phyloP scores from a whole-genome alignment of 2,329 filamentous ascomycete species.

The Penicillium sp. region DNA sequence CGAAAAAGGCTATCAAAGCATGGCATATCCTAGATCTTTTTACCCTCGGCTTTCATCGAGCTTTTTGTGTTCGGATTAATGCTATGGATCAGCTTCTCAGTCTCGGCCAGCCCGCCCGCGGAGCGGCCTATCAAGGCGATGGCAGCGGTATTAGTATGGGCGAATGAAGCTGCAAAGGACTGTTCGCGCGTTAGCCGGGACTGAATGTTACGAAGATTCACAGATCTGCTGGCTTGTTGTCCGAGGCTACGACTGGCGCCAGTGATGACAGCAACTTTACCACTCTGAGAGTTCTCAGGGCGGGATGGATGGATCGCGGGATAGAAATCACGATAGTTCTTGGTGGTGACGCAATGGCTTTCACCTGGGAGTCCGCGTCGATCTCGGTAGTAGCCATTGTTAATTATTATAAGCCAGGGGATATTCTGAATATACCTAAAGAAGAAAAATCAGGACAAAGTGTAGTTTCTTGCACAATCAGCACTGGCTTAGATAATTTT shows the following conservation, averaged over 20 bases:
- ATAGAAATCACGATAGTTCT: constrained; percentile 39
- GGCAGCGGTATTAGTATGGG: constrained; percentile 34
- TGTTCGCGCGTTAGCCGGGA: constrained; percentile 8
- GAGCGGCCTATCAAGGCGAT: constrained; percentile 25
- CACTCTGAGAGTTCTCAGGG: constrained; percentile 32
- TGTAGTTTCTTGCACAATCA: not conserved
- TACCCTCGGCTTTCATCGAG: too few relatives aligned
- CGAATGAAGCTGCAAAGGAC: constrained; percentile 38
- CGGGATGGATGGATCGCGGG: constrained; percentile 40
- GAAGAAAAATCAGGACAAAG: not conserved
- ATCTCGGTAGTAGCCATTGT: constrained; percentile 4
- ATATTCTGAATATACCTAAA: not conserved
- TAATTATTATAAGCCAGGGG: too few relatives aligned
- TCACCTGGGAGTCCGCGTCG: constrained; percentile 7
- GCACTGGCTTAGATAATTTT: too few relatives aligned
- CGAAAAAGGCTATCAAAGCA: too few relatives aligned
- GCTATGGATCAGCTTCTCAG: constrained; percentile 24
- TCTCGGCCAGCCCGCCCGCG: constrained; percentile 23
- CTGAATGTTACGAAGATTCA: not conserved
- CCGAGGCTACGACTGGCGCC: constrained; percentile 44
- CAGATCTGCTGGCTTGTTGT: not conserved
- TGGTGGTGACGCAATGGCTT: constrained; percentile 32
- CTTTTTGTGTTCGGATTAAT: constrained; percentile 32
- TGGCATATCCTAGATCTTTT: too few relatives aligned
- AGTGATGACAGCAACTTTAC: constrained; percentile 43